Percentiles rank a stretch among this genome's conserved stretches.
Evolutionary conservation across 768 basidiomycete genomes (phyloP).

Genomic region (Podaxis sp.): DNA sequence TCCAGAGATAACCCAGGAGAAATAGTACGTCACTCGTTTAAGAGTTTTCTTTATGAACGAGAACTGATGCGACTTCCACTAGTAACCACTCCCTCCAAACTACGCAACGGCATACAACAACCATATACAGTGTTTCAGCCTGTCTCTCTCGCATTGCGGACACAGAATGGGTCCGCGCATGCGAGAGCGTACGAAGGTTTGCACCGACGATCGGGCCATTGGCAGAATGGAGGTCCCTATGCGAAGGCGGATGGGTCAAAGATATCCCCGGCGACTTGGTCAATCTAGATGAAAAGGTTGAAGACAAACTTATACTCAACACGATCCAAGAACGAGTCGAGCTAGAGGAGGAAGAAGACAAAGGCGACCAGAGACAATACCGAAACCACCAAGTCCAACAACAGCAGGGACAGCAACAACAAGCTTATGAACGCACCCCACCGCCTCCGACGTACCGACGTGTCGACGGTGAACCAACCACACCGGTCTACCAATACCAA

Average conservation of each 20-base stretch:
- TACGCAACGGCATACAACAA: slow-evolving; percentile 57
- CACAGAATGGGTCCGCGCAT: slow-evolving; percentile 71
- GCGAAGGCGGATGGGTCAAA: slow-evolving; percentile 75
- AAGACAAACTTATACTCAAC: slow-evolving; percentile 13
- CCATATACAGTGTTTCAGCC: slow-evolving; percentile 62
- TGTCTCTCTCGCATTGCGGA: slow-evolving; percentile 73
- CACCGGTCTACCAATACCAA: neutral
- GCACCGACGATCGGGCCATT: slow-evolving; percentile 69
- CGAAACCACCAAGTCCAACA: neutral
- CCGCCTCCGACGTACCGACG: neutral
- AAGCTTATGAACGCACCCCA: neutral
- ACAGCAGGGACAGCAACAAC: neutral
- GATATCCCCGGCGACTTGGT: slow-evolving; percentile 46
- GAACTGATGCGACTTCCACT: neutral
- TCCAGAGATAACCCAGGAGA: slow-evolving; percentile 78
- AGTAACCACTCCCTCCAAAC: slow-evolving; percentile 70
- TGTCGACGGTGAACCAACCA: neutral
- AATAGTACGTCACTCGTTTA: slow-evolving; percentile 52
- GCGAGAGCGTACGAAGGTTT: slow-evolving; percentile 69
- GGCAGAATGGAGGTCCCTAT: slow-evolving; percentile 70
- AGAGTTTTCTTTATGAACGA: neutral
- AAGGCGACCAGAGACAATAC: neutral
- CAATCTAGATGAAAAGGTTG: slow-evolving; percentile 24
- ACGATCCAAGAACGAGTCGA: slow-evolving; percentile 13
- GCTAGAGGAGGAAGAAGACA: slow-evolving; percentile 1